Percentiles rank a stretch among this genome's conserved stretches.
Conservation (phyloP, 2,329 filamentous ascomycete species). For the Sphaerostilbella broomeana region DNA sequence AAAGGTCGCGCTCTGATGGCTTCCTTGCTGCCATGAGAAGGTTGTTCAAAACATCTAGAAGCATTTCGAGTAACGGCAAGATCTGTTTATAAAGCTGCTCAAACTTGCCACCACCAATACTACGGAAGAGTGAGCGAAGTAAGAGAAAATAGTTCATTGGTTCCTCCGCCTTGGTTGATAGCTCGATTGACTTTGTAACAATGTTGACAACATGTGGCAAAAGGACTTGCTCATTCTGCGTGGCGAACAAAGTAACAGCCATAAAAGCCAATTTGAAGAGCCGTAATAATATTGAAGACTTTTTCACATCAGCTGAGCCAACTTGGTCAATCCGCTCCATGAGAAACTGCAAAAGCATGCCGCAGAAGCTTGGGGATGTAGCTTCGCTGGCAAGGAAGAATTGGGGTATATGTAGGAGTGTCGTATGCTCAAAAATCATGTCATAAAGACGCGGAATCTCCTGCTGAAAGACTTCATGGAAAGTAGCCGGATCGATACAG, state of each 20-base stretch:
- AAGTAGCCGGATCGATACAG: slow-evolving; percentile 94
- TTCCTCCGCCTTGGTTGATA: slow-evolving; percentile 91
- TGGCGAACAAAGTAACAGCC: slow-evolving; percentile 93
- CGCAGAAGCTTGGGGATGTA: slow-evolving; percentile 93
- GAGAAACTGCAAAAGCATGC: slow-evolving; percentile 94
- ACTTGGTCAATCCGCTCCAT: slow-evolving; percentile 97
- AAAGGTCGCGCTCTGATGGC: slow-evolving; percentile 85
- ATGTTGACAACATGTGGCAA: slow-evolving; percentile 95
- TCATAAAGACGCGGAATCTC: slow-evolving; percentile 96
- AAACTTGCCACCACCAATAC: slow-evolving; percentile 94
- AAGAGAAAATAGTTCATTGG: slow-evolving; percentile 98
- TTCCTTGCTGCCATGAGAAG: slow-evolving; percentile 85
- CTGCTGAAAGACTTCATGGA: slow-evolving; percentile 96
- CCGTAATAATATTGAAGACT: slow-evolving; percentile 83
- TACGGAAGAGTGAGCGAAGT: slow-evolving; percentile 84
- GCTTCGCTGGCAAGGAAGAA: slow-evolving; percentile 99
- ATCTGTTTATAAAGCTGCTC: slow-evolving; percentile 99
- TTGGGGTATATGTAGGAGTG: slow-evolving; percentile 88
- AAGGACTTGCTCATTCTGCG: slow-evolving; percentile 91
- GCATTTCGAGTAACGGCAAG: slow-evolving; percentile 89
- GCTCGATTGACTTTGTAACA: slow-evolving; percentile 91
- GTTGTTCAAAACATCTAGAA: slow-evolving; percentile 94
- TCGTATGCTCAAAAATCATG: slow-evolving; percentile 95
- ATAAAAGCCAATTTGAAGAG: slow-evolving; percentile 99
- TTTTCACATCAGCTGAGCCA: slow-evolving; percentile 83